phyloP scores from a whole-genome alignment of 192 early-diverging fungal species.

The Spizellomyces punctatus region DNA sequence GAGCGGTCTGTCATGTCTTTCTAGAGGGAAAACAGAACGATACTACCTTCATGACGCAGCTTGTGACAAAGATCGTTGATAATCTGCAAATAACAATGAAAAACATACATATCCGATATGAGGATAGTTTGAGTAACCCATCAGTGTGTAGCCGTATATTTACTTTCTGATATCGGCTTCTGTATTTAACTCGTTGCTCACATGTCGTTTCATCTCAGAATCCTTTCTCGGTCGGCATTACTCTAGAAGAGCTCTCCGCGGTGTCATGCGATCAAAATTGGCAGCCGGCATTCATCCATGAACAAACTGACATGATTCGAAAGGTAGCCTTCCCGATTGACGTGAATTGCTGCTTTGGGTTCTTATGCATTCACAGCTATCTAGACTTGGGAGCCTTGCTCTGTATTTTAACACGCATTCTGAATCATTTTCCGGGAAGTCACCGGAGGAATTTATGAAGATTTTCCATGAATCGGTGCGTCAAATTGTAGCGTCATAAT shows the following conservation, averaged over 20 bases:
- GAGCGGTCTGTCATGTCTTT: background rate
- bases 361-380: conserved; percentile 38
- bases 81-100: conserved; percentile 94
- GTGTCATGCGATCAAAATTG: conserved; percentile 88
- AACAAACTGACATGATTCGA: conserved; percentile 77
- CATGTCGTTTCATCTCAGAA: conserved; percentile 33
- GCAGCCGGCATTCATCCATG: conserved; percentile 78
- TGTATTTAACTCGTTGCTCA: background rate
- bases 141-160: conserved; percentile 20
- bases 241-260: conserved; percentile 86
- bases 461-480: conserved; percentile 36
- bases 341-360: background rate
- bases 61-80: conserved; percentile 92
- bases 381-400: conserved; percentile 69
- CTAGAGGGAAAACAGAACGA: conserved; percentile 19
- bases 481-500: conserved; percentile 23
- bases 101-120: conserved; percentile 95
- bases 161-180: background rate
- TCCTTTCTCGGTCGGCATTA: conserved; percentile 87
- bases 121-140: conserved; percentile 80
- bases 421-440: conserved; percentile 55
- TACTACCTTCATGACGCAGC: conserved; percentile 78
- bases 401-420: conserved; percentile 90
- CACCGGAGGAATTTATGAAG: conserved; percentile 53
- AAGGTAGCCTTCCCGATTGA: conserved; percentile 61